phyloP scores from a whole-genome alignment of 441 rosid genomes.

The Adansonia madagascariensis region DNA sequence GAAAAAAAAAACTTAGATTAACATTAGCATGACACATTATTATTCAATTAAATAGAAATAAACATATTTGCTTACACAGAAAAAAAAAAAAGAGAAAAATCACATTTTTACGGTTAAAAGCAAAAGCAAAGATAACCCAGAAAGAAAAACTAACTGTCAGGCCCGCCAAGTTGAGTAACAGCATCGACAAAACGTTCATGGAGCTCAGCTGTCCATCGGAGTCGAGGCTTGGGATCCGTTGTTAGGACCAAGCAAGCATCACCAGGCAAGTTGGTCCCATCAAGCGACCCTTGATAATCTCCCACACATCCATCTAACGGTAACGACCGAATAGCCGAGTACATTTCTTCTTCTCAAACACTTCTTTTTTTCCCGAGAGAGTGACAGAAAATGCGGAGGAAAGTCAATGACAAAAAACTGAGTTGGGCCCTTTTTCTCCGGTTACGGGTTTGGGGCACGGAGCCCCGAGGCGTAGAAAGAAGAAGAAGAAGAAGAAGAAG shows the following conservation, averaged over 20 bases:
- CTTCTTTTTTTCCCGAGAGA: neutral
- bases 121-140: slow-evolving; percentile 7
- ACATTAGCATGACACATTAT: neutral
- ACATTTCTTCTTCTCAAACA: slow-evolving; percentile 43
- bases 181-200: slow-evolving; percentile 91
- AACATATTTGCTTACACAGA: neutral
- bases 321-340: slow-evolving; percentile 71
- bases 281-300: slow-evolving; percentile 60
- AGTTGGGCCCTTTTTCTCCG: neutral
- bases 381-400: slow-evolving; percentile 19
- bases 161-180: slow-evolving; percentile 89
- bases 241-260: slow-evolving; percentile 85
- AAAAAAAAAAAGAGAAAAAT: neutral
- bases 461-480: slow-evolving; percentile 24
- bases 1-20: neutral
- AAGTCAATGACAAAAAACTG: slow-evolving; percentile 20
- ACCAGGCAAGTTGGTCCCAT: slow-evolving; percentile 66
- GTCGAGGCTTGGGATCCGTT: slow-evolving; percentile 92
- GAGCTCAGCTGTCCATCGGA: slow-evolving; percentile 95
- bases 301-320: slow-evolving; percentile 57
- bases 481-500: neutral
- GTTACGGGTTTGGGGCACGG: slow-evolving; percentile 14
- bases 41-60: neutral
- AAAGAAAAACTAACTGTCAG: slow-evolving; percentile 67
- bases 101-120: neutral